Base-by-base conservation (phyloP, 768 basidiomycete genomes). In the Auriculariales sp. region DNA sequence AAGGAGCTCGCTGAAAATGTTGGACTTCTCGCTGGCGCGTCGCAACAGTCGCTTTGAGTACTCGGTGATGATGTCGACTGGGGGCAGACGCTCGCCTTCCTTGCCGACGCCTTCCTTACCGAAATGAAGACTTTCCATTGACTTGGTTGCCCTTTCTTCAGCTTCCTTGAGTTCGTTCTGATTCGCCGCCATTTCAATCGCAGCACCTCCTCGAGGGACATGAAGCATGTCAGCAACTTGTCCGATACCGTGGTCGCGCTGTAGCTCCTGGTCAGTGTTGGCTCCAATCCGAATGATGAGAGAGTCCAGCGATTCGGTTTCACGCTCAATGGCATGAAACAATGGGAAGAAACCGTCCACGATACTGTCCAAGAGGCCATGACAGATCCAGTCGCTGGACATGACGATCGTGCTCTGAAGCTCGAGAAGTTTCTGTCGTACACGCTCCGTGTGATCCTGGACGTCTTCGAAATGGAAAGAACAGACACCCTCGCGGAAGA, bases 351-450 rank as follows among this genome's bases (percentile, higher is more conserved):
- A 93, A 1, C 87, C 83, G 60, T 97, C 92, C 19, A 97, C 91
- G 48, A 97, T 80, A 1, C 90, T 93, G 59, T 95, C 93, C 55
- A 97, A 68, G 49, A 95, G 73, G 19, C 82, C 85, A 62, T 97
- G 91, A 0, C 89, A 90, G 55, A 97, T 87, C 89, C 90, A 94
- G 60, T 92, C 92, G 90, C 87, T 81, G 3, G 85, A 80, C 70
- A 82, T 81, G 52, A 72, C 78, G 11, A 75, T 67, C 17, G 72
- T 71, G 49, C 79, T 70, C 49, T 83, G 79, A 3, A 82, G 66
- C 11, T 74, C 68, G 48, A 79, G 65, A 34, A 94, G 73, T 48
- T 79, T 78, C 58, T 78, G 80, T 29, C 81, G 70, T 6, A 94
- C 82, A 22, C 81, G 75, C 53, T 84, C 74, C 1, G 77, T 77